Evolutionary conservation across 2,329 filamentous ascomycete genomes (phyloP).

Genomic region (Scleromitrula shiraiana): DNA sequence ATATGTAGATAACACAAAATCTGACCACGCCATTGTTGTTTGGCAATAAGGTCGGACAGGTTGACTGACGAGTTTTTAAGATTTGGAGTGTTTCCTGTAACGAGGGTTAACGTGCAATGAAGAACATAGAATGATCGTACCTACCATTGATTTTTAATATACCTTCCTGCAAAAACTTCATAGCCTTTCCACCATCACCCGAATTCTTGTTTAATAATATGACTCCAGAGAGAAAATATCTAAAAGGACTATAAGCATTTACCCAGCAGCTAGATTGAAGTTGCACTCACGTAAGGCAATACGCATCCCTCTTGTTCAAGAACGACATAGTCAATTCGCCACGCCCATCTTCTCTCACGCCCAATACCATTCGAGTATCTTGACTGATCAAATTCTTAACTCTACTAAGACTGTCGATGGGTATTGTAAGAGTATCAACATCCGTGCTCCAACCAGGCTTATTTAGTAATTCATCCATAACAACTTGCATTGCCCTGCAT

Average conservation of each 20-base stretch:
- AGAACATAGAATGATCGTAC: neutral
- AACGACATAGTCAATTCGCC: slow-evolving; percentile 54
- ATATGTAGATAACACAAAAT: slow-evolving; percentile 27
- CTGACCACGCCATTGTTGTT: slow-evolving; percentile 25
- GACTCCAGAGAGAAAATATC: slow-evolving; percentile 25
- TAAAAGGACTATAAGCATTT: slow-evolving; percentile 7
- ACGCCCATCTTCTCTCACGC: slow-evolving; percentile 35
- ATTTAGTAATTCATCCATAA: slow-evolving; percentile 47
- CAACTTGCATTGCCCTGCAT: slow-evolving; percentile 51
- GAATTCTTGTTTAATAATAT: slow-evolving; percentile 41
- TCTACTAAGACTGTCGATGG: slow-evolving; percentile 44
- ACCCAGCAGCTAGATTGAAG: neutral
- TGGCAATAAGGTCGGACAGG: slow-evolving; percentile 22
- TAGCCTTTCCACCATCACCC: slow-evolving; percentile 48
- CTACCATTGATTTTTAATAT: slow-evolving; percentile 36
- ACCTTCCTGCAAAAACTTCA: slow-evolving; percentile 50
- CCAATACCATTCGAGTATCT: slow-evolving; percentile 50
- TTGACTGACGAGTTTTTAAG: slow-evolving; percentile 20
- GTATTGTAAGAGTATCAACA: slow-evolving; percentile 43
- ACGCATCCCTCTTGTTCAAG: slow-evolving; percentile 51
- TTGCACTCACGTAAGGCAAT: slow-evolving; percentile 24
- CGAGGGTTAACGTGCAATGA: neutral
- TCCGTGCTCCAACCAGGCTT: slow-evolving; percentile 28
- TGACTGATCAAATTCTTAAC: slow-evolving; percentile 44
- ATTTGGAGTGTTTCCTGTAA: slow-evolving; percentile 6